Conservation (phyloP, 106 monocot genomes). For the Acorus gramineus region DNA sequence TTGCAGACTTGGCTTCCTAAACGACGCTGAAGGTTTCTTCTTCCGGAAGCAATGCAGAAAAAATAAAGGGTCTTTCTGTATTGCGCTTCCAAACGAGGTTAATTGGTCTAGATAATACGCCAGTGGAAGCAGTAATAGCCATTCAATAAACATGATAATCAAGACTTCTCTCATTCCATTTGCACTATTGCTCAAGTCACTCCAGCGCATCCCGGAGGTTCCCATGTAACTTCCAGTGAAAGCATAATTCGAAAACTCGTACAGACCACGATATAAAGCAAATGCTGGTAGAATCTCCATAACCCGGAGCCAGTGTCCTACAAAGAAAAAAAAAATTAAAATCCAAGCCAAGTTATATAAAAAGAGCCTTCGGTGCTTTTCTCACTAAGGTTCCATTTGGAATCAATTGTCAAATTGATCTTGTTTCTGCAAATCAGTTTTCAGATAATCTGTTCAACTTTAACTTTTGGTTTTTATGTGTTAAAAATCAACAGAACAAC, state of each 20-base stretch:
- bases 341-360: too few relatives aligned
- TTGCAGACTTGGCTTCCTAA: constrained; percentile 13
- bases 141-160: constrained; percentile 56
- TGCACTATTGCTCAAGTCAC: constrained; percentile 27
- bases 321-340: neutral
- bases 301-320: constrained; percentile 48
- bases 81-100: constrained; percentile 14
- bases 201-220: constrained; percentile 62
- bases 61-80: constrained; percentile 16
- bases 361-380: too few relatives aligned
- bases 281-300: constrained; percentile 68
- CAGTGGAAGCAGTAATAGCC: constrained; percentile 44
- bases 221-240: constrained; percentile 36
- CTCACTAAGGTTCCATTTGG: too few relatives aligned
- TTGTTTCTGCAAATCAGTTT: too few relatives aligned
- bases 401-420: too few relatives aligned
- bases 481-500: too few relatives aligned
- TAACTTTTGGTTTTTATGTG: too few relatives aligned
- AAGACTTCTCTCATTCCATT: constrained; percentile 64
- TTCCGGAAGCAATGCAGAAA: constrained; percentile 22
- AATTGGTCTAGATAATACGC: constrained; percentile 54
- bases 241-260: constrained; percentile 59
- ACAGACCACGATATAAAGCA: constrained; percentile 60
- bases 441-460: too few relatives aligned
- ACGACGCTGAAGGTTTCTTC: constrained; percentile 14